phyloP scores from a whole-genome alignment of 2,329 filamentous ascomycete genomes.

The Fusarium tupiense region DNA sequence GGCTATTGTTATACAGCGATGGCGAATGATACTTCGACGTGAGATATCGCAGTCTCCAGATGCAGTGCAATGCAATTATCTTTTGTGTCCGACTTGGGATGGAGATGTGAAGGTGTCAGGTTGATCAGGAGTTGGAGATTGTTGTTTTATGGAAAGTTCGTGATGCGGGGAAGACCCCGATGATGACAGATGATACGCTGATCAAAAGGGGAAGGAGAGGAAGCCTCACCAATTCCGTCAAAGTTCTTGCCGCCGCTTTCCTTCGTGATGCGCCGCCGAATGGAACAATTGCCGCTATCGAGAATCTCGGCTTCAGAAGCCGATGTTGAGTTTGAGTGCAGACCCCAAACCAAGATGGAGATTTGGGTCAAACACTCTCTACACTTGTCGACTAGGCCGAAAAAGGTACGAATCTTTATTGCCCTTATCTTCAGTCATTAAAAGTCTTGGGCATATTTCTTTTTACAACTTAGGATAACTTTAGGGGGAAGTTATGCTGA shows the following conservation, averaged over 20 bases:
- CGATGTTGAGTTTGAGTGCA: not conserved
- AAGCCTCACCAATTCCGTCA: not conserved
- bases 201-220: not conserved
- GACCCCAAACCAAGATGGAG: not conserved
- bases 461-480: not conserved
- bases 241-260: not conserved
- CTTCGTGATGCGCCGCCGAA: not conserved
- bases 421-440: not conserved
- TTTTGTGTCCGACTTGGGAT: not conserved
- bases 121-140: not conserved
- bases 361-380: not conserved
- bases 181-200: not conserved
- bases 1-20: not conserved
- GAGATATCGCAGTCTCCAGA: not conserved
- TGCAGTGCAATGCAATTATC: not conserved
- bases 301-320: conserved; percentile 3
- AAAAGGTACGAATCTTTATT: not conserved
- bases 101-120: not conserved
- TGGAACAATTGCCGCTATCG: not conserved
- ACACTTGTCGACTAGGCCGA: not conserved
- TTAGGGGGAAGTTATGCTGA: not conserved
- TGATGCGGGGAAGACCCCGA: conserved; percentile 1
- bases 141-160: not conserved
- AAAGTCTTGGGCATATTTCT: not conserved
- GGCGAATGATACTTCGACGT: not conserved